Evolutionary conservation across 371 early-diverging fungal genomes (phyloP), one percentile per base, ranked within the genome.

Genomic region (Cokeromyces recurvatus): DNA sequence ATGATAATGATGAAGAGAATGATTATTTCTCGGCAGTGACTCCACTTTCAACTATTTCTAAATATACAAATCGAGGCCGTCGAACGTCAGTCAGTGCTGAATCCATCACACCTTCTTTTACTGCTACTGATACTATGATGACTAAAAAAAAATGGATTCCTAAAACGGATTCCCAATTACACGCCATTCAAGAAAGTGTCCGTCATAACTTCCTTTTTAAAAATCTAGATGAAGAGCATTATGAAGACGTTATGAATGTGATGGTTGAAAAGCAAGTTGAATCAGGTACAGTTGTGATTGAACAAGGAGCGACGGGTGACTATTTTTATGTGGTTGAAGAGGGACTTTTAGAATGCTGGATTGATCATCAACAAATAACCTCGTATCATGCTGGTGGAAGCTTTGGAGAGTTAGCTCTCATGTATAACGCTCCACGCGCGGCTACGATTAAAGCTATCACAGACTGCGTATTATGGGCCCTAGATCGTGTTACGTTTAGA

Each of bases 251-350:
- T 2, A 86, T 95, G 4, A 84, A 93, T 55, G 94, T 95, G 12
- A 94, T 95, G 95, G 79, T 82, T 29, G 96, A 94, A 65, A 45
- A 34, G 14, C 23, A 17, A 6, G 85, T 92, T 23, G 24, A 49
- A 25, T 37, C 74, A 27, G 88, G 86, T 16, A 89, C 84, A 54
- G 78, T 74, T 43, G 83, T 98, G 23, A 95, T 97, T 50, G 81
- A 75, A 29, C 97, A 98, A 67, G 98, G 95, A 34, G 97, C 84
- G 31, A 87, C 90, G 12, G 97, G 95, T 32, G 95, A 94, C 75
- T 94, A 76, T 69, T 96, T 97, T 65, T 97, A 97, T 66, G 86
- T 95, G 12, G 94, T 96, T 31, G 97, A 95, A 59, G 76, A 77
- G 17, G 99, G 99, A 32, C 76, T 84, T 11, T 84, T 97, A 64